Base-by-base conservation (phyloP, 2,329 filamentous ascomycete genomes). In the Domatiomyces globalis region DNA sequence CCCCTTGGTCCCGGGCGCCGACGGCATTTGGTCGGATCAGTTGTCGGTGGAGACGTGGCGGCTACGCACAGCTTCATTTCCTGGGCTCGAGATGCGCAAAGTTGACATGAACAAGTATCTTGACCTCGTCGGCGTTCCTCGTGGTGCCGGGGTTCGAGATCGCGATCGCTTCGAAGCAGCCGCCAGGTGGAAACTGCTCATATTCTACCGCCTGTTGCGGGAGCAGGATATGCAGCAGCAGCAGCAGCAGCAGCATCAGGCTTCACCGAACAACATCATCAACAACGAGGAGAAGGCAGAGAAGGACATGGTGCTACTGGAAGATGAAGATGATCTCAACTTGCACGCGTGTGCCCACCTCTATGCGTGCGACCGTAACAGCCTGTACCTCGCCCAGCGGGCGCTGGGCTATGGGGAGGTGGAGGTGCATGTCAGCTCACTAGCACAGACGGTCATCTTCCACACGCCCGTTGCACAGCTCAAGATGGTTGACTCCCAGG, bases 301-400 rank as follows among this genome's bases (percentile, higher is more conserved):
- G 33, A 65, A 39, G 33, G 10, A 39, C 8, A 66, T 15, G 51
- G 59, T 49, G 63, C 49, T 12, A 69, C 60, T 53, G 12, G 33
- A 39, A 39, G 33, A 39, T 39, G 33, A 39, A 39, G 66, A 61
- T 54, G 67, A 62, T 48, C 69, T 74, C 29, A 80, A 80, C 56
- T 62, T 80, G 17, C 76, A 79, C 56, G 72, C 75, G 1, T 77
- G 73, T 56, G 76, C 75, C 2, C 77, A 80, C 61, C 65, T 79
- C 44, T 80, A 78, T 58, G 72, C 76, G 0, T 75, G 72, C 33
- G 77, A 79, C 57, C 70, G 73, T 20, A 79, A 79, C 51, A 73
- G 73, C 17, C 63, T 79, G 10, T 72, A 73, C 61, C 63, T 77
- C 45, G 69, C 78, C 1, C 67, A 73, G 2, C 74, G 74, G 19